These are phyloP conservation scores for Ligustrum vulgare DNA, from an alignment of 257 asterid genomes.

Conservation along the genomic window DNA sequence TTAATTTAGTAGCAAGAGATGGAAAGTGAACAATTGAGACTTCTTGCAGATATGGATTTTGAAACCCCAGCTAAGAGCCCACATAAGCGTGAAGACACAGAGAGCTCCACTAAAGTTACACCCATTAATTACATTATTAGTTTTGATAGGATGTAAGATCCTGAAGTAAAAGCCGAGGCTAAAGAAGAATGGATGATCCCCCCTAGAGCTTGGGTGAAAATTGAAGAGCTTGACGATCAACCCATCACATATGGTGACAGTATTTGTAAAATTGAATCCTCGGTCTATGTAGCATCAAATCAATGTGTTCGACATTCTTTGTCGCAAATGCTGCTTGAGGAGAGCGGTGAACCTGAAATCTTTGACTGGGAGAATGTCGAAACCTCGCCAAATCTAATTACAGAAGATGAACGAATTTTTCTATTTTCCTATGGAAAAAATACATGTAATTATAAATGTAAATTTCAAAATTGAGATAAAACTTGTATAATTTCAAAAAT, in stretches of 20 bases:
- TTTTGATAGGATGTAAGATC: constrained; percentile 32
- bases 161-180: constrained; percentile 38
- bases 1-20: constrained; percentile 47
- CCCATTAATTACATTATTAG: constrained; percentile 22
- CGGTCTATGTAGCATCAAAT: constrained; percentile 47
- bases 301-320: constrained; percentile 93
- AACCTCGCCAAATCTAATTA: constrained; percentile 86
- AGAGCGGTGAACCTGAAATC: constrained; percentile 78
- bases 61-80: constrained; percentile 37
- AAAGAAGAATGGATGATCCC: constrained; percentile 74
- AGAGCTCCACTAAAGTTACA: constrained; percentile 37
- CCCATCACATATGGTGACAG: constrained; percentile 34
- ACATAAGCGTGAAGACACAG: constrained; percentile 43
- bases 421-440: no score
- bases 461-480: no score
- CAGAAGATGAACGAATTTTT: no score
- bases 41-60: constrained; percentile 24
- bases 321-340: constrained; percentile 97
- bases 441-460: no score
- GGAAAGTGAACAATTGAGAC: no score
- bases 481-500: no score
- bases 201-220: constrained; percentile 95
- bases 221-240: constrained; percentile 68
- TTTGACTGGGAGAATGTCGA: constrained; percentile 94
- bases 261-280: constrained; percentile 42